These are phyloP conservation scores for Coniella vitis DNA, from an alignment of 2,329 filamentous ascomycete species.

Conservation along the genomic window DNA sequence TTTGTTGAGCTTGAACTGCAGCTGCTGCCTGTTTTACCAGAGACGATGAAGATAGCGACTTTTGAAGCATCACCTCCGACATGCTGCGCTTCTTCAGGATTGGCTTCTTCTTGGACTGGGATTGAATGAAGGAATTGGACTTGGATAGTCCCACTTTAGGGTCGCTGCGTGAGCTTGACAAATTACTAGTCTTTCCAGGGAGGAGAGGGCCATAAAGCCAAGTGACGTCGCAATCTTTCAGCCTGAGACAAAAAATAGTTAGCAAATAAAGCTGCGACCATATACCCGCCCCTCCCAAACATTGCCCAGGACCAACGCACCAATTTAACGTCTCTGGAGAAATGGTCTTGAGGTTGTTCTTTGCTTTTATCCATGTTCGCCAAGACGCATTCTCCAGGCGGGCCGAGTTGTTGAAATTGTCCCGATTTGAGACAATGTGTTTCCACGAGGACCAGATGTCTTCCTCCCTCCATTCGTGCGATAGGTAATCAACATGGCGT, in stretches of 20 bases:
- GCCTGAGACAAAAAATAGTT: conserved; percentile 47
- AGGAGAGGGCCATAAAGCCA: conserved; percentile 96
- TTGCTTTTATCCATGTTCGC: conserved; percentile 93
- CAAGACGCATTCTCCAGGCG: conserved; percentile 93
- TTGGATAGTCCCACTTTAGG: conserved; percentile 45
- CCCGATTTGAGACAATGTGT: conserved; percentile 75
- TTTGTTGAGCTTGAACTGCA: conserved; percentile 76
- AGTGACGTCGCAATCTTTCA: conserved; percentile 95
- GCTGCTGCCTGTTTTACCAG: conserved; percentile 84
- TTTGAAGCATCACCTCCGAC: conserved; percentile 90
- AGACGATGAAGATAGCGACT: conserved; percentile 80
- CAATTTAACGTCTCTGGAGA: conserved; percentile 91
- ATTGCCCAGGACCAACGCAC: conserved; percentile 48
- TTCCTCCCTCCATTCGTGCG: conserved; percentile 88
- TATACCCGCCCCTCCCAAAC: too few relatives aligned
- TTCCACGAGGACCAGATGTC: conserved; percentile 98
- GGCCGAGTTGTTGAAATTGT: conserved; percentile 72
- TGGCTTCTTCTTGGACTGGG: conserved; percentile 64
- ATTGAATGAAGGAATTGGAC: conserved; percentile 57
- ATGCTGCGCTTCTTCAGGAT: conserved; percentile 96
- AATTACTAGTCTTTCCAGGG: conserved; percentile 39
- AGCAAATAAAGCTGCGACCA: background rate
- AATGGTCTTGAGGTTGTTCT: conserved; percentile 79
- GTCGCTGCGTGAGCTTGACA: conserved; percentile 1
- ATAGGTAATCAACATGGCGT: conserved; percentile 90